These are phyloP conservation scores for Trichoderma guizhouense DNA, from an alignment of 2,329 filamentous ascomycete genomes.

Conservation along the genomic window DNA sequence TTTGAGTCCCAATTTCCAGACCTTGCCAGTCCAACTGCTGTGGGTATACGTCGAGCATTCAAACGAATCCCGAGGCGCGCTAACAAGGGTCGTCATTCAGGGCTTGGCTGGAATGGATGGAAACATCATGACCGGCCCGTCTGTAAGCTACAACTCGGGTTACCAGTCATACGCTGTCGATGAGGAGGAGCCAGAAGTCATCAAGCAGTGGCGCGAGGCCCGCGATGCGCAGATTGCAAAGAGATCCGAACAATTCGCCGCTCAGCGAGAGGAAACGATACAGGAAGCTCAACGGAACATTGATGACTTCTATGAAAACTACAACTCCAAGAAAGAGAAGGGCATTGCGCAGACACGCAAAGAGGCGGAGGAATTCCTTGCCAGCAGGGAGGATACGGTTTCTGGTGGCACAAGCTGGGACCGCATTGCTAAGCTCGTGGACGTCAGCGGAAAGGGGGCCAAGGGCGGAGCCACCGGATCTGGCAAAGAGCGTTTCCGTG, in stretches of 20 bases:
- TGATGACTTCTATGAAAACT: conserved; percentile 99
- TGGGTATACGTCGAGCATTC: conserved; percentile 24
- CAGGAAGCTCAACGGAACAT: conserved; percentile 90
- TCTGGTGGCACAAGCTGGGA: conserved; percentile 98
- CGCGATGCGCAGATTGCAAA: conserved; percentile 79
- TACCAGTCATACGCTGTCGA: conserved; percentile 56
- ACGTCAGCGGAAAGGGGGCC: conserved; percentile 87
- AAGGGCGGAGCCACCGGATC: conserved; percentile 84
- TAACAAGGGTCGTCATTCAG: conserved; percentile 5
- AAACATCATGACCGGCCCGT: conserved; percentile 66
- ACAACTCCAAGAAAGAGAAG: conserved; percentile 98
- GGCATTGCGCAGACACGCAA: conserved; percentile 79
- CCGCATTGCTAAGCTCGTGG: conserved; percentile 95
- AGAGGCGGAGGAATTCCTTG: conserved; percentile 91
- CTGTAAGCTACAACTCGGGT: conserved; percentile 60
- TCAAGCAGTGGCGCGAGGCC: conserved; percentile 88
- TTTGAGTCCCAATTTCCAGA: conserved; percentile 93
- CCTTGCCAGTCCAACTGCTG: conserved; percentile 47
- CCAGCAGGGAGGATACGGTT: conserved; percentile 84
- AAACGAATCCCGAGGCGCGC: background rate
- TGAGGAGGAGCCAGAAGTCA: conserved; percentile 84
- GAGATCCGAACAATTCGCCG: conserved; percentile 77
- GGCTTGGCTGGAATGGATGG: conserved; percentile 24
- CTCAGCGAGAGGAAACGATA: conserved; percentile 80
- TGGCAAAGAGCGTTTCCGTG: conserved; percentile 94